Evolutionary conservation across 208 protist species (phyloP), one percentile per base, ranked within the genome.

Genomic region (Trypanosomatidae sp.): DNA sequence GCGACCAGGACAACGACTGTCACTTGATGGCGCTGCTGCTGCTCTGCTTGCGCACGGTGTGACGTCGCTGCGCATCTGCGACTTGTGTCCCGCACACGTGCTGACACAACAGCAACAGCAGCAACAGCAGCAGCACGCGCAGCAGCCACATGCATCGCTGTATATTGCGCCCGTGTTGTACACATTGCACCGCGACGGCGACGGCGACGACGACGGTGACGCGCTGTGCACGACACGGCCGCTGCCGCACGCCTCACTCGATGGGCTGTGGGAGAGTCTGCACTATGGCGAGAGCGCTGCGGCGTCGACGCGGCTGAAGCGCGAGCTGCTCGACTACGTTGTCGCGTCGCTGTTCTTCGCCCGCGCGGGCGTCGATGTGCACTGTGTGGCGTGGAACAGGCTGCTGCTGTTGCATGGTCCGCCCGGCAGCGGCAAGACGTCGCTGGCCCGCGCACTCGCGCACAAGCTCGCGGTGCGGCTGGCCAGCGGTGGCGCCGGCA

Each of bases 391-490:
- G 13, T 88, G 79, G 66, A 92, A 88, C 47, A 76, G 76, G 2
- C 40, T 90, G 8, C 16, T 96, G 20, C 71, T 96, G 6, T 70
- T 97, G 24, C 53, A 95, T 64, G 93, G 95, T 1, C 90, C 92
- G 19, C 95, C 95, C 11, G 95, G 95, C 1, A 97, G 92, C 2
- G 92, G 81, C 13, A 97, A 98, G 62, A 98, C 95, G n/a, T 89
- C 86, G 0, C 62, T 94, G 10, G 89, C 84, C 63, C 82, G 81
- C 35, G 86, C 83, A 0, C 53, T 96, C 23, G 66, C 86, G 2
- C 77, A 93, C 20, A 87, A 96, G 51, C 48, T 92, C 2, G 33
- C 84, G 1, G 65, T 88, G 23, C 78, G 66, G n/a, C 48, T 94
- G 33, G 27, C 30, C 24, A 21, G 39, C 24, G 39, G 32, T 10